Conservation (phyloP, 225 moss, liverwort and hornwort genomes). For the Sphagnum tenellum region DNA sequence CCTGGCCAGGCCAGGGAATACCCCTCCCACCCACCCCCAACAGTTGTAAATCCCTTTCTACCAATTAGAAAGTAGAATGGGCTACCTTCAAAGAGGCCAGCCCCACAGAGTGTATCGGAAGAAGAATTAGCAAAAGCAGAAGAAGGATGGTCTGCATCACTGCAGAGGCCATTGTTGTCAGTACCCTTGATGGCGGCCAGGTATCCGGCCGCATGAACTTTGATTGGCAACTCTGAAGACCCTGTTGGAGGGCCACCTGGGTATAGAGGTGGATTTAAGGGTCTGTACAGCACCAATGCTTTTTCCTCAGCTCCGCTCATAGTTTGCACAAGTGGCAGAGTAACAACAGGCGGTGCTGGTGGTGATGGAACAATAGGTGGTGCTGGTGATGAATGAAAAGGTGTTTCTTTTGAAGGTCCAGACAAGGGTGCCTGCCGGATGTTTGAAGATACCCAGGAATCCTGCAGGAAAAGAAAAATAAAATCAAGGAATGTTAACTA, state of each 20-base stretch:
- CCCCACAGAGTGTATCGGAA: constrained; percentile 61
- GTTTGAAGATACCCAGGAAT: too few relatives aligned
- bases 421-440: too few relatives aligned
- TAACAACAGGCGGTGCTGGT: constrained; percentile 14
- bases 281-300: constrained; percentile 66
- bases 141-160: constrained; percentile 52
- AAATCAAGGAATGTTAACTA: too few relatives aligned
- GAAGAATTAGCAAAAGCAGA: constrained; percentile 76
- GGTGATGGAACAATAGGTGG: background rate
- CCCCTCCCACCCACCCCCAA: constrained; percentile 13
- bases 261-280: constrained; percentile 55
- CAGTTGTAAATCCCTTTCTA: constrained; percentile 18
- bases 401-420: too few relatives aligned
- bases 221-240: constrained; percentile 39
- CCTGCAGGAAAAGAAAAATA: too few relatives aligned
- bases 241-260: constrained; percentile 64
- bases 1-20: constrained; percentile 15
- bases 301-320: constrained; percentile 22
- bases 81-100: constrained; percentile 91
- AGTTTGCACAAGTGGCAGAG: constrained; percentile 3
- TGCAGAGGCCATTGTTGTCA: constrained; percentile 55
- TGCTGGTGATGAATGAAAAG: too few relatives aligned
- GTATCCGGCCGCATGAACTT: constrained; percentile 33
- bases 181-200: constrained; percentile 81
- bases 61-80: constrained; percentile 60